Evolutionary conservation across 2,329 filamentous ascomycete genomes (phyloP), one percentile per base, ranked within the genome.

Genomic region (Cytospora paraplurivora): DNA sequence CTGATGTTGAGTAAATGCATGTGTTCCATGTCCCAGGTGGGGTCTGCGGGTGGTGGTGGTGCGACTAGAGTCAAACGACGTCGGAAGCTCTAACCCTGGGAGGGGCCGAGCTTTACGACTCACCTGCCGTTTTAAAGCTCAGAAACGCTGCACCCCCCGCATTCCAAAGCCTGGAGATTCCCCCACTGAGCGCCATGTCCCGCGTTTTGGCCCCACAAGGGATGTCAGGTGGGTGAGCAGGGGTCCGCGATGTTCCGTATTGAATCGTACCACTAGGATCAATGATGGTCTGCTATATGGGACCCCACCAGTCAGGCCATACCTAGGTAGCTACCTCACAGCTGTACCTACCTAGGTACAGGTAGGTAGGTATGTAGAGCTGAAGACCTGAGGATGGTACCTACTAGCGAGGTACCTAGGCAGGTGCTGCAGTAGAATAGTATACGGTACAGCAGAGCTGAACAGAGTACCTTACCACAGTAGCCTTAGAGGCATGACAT

Each of bases 41-140:
- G 58, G 15, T 47, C 34, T 54, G 49, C 44, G 37, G 19, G 32
- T 52, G 56, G 56, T 49, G 37, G 59, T 38, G 35, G 52, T 52
- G 59, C 54, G 59, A 53, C 54, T 52, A 35, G 47, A 63, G 61
- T 63, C 61, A 58, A 55, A 52, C 54, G 61, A 63, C 54, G 61
- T 63, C 54, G 49, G 54, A 41, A 59, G 27, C 8, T n/a, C 35
- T 13, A 27, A 54, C 1, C 19, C 51, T 49, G 50, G 49, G 38
- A 50, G 33, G 32, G 38, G 59, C 59, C 59, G 59, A 38, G 11
- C 51, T n/a, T 17, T 19, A 47, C 44, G 44, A 21, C 44, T 47
- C 44, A 47, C 44, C 44, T 47, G n/a, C 44, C 44, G 4, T 10
- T 21, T 47, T 47, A 27, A 27, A 27, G 27, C n/a, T 47, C 21